phyloP scores from a whole-genome alignment of 495 filamentous ascomycete species.

The Rhypophila decipiens region DNA sequence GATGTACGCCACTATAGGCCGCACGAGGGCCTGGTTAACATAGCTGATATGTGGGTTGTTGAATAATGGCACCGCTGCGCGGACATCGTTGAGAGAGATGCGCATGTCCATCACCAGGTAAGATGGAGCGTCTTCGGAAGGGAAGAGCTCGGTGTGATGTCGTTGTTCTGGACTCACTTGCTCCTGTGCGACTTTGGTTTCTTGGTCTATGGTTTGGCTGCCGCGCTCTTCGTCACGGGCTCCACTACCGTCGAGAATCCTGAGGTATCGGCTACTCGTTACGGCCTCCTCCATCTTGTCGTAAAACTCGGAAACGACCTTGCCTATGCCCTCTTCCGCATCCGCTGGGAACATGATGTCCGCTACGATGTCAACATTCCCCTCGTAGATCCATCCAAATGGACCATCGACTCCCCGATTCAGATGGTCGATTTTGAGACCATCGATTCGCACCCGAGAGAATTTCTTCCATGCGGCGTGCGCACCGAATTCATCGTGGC shows the following conservation, averaged over 20 bases:
- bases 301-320: slow-evolving; percentile 91
- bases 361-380: slow-evolving; percentile 92
- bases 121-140: slow-evolving; percentile 47
- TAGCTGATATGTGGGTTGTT: slow-evolving; percentile 78
- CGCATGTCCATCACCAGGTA: slow-evolving; percentile 86
- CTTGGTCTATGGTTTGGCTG: slow-evolving; percentile 20
- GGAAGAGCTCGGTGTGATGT: not conserved
- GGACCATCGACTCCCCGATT: slow-evolving; percentile 91
- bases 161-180: no score
- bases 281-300: slow-evolving; percentile 90
- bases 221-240: slow-evolving; percentile 17
- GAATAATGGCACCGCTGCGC: slow-evolving; percentile 86
- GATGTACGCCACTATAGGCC: slow-evolving; percentile 98
- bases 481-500: slow-evolving; percentile 34
- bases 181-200: not conserved
- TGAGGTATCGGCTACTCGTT: slow-evolving; percentile 58
- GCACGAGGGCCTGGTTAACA: slow-evolving; percentile 88
- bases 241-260: slow-evolving; percentile 34
- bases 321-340: slow-evolving; percentile 76
- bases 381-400: slow-evolving; percentile 96
- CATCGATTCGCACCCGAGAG: slow-evolving; percentile 82
- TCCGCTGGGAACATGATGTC: slow-evolving; percentile 91
- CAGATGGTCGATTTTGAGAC: slow-evolving; percentile 89
- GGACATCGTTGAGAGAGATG: slow-evolving; percentile 85
- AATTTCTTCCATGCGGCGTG: slow-evolving; percentile 84